Percentiles rank a stretch among this genome's conserved stretches.
Conservation (phyloP, 1,284 basidiomycete species). For the Trametes versicolor region DNA sequence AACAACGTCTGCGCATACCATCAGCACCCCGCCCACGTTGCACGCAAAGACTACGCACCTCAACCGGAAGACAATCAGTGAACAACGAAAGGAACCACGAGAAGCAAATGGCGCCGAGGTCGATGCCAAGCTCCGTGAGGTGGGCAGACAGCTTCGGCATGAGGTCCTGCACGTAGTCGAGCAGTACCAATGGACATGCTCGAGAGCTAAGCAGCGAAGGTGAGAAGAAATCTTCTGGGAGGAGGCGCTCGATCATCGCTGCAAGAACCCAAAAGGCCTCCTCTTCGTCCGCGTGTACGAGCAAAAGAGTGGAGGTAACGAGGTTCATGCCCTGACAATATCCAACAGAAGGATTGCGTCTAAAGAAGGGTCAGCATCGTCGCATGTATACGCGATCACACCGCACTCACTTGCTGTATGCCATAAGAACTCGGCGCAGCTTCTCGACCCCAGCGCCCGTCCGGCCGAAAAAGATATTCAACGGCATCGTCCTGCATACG, state of each 20-base stretch:
- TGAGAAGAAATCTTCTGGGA: conserved; percentile 88
- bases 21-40: conserved; percentile 17
- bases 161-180: conserved; percentile 85
- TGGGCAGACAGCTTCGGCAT: conserved; percentile 83
- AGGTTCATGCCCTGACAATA: conserved; percentile 97
- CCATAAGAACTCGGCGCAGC: conserved; percentile 87
- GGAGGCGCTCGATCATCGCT: conserved; percentile 87
- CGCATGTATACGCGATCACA: conserved; percentile 9
- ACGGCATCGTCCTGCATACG: conserved; percentile 92
- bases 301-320: conserved; percentile 91
- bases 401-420: conserved; percentile 84
- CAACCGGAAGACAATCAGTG: conserved; percentile 95
- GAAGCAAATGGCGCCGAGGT: conserved; percentile 95
- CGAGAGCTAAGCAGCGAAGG: conserved; percentile 88
- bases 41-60: conserved; percentile 58
- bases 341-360: conserved; percentile 86
- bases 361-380: conserved; percentile 40
- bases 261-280: conserved; percentile 97
- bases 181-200: conserved; percentile 91
- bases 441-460: conserved; percentile 95
- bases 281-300: conserved; percentile 94
- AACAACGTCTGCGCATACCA: conserved; percentile 74
- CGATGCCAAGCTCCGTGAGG: conserved; percentile 83
- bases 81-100: conserved; percentile 98
- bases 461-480: conserved; percentile 97